These are phyloP conservation scores for Sphagnurus paluster DNA, from an alignment of 1,284 basidiomycete genomes.

Conservation along the genomic window DNA sequence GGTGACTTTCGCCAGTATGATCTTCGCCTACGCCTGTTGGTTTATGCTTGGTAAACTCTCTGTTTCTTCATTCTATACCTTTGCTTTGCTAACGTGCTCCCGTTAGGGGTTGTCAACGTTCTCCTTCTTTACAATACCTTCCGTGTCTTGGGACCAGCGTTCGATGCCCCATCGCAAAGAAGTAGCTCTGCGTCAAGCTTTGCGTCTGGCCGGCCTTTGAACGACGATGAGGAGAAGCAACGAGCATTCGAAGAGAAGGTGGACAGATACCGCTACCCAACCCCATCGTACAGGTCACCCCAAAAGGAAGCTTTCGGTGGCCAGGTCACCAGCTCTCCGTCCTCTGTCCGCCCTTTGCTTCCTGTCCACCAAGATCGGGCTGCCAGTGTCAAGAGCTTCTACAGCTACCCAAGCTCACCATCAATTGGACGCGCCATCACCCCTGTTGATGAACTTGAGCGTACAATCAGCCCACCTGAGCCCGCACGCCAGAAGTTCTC, in stretches of 20 bases:
- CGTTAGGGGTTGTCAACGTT: slow-evolving; percentile 60
- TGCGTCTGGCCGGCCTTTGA: slow-evolving; percentile 17
- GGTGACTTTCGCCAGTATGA: slow-evolving; percentile 44
- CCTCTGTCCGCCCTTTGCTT: slow-evolving; percentile 19
- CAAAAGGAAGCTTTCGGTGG: slow-evolving; percentile 8
- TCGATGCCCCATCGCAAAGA: slow-evolving; percentile 34
- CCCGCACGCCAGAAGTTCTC: slow-evolving; percentile 11
- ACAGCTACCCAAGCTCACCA: slow-evolving; percentile 24
- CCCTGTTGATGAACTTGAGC: slow-evolving; percentile 32
- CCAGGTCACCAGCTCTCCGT: slow-evolving; percentile 11
- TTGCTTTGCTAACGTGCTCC: slow-evolving; percentile 15
- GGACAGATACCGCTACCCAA: slow-evolving; percentile 24
- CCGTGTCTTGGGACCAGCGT: slow-evolving; percentile 58
- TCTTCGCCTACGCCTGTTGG: slow-evolving; percentile 54
- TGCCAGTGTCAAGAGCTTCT: slow-evolving; percentile 24
- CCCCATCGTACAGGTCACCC: slow-evolving; percentile 14
- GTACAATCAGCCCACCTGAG: slow-evolving; percentile 28
- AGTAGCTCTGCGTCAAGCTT: slow-evolving; percentile 28
- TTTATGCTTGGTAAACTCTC: slow-evolving; percentile 55
- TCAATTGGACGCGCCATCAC: slow-evolving; percentile 36
- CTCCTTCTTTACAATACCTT: slow-evolving; percentile 67
- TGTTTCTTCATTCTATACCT: slow-evolving; percentile 3
- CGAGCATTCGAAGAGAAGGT: slow-evolving; percentile 23
- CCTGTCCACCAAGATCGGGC: slow-evolving; percentile 25
- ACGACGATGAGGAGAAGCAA: slow-evolving; percentile 5